Base-by-base conservation (phyloP, 2,329 filamentous ascomycete genomes). In the Penicillium sp. region DNA sequence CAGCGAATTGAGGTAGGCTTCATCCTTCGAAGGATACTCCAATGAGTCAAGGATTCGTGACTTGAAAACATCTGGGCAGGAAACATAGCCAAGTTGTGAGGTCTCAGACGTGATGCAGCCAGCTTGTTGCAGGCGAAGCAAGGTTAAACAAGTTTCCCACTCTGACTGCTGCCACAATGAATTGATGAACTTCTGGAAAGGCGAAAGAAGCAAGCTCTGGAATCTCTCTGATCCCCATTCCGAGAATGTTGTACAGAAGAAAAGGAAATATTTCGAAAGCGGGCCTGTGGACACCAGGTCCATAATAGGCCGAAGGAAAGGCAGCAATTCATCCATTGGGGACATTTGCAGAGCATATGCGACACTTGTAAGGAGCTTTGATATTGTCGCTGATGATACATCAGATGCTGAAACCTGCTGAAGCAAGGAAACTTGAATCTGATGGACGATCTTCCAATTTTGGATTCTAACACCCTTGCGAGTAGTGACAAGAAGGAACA, bases 151-250 rank as follows among this genome's bases (percentile, higher is more conserved):
- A 14, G 91, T 76, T 58, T 87, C 81, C 59, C 87, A 82, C 68
- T 90, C 86, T 47, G 90, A 67, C 80, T 66, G 78, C 69, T 61
- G 83, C 90, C 90, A 95, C 62, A 89, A 85, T 7, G 81, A 81
- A 30, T 85, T 78, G 58, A 96, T 80, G 65, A 94, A 97, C 83
- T 84, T 90, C 70, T 95, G 90, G 62, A 97, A 91, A 53, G 89
- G 86, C 35, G 85, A 87, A 7, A 92, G 79, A 30, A 96, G 81
- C n/a, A 97, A 78, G 59, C 84, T 86, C 50, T 85, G 83, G 67
- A 97, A 99, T 36, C 89, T 83, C 49, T 87, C 83, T 1, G 81
- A 70, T 42, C 91, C 86, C 34, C 95, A 78, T 50, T 90, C 83
- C 0, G 90, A 87, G 62, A 94, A 86, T 48, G 90, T 86, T 13